Evolutionary conservation across 768 basidiomycete species (phyloP).

Genomic region (Russula compacta): DNA sequence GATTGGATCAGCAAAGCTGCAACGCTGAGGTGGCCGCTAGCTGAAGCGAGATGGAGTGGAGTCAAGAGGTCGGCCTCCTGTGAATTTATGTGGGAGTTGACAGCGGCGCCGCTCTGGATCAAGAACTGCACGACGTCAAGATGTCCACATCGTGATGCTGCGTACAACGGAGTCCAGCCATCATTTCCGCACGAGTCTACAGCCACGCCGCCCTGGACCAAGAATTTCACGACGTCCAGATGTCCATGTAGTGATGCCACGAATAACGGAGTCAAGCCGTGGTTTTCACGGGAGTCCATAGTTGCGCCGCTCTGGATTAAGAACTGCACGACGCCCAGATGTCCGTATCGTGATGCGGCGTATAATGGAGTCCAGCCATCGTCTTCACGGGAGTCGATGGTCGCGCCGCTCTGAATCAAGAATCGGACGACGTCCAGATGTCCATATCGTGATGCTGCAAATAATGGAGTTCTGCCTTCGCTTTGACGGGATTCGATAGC

Average conservation of each 20-base stretch:
- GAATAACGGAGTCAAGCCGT: background rate
- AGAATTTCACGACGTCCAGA: background rate
- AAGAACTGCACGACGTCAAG: too few species aligned
- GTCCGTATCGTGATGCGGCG: background rate
- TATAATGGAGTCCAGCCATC: background rate
- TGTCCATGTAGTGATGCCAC: background rate
- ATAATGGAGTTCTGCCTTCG: background rate
- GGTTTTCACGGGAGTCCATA: background rate
- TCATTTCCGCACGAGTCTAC: too few species aligned
- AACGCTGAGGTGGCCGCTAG: background rate
- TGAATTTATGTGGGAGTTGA: background rate
- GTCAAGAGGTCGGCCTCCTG: background rate
- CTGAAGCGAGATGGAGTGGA: background rate
- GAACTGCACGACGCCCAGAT: background rate
- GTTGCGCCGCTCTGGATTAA: background rate
- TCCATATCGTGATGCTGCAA: background rate
- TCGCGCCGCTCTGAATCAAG: background rate
- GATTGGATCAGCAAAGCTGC: background rate
- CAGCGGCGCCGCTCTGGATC: too few species aligned
- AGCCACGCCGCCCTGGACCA: background rate
- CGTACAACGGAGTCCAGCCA: too few species aligned
- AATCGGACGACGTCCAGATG: background rate
- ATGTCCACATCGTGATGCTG: too few species aligned
- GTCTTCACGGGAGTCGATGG: background rate
- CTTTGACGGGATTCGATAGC: background rate